These are phyloP conservation scores for Bruguiera gymnorhiza DNA, from an alignment of 345 rosid species.

Conservation along the genomic window DNA sequence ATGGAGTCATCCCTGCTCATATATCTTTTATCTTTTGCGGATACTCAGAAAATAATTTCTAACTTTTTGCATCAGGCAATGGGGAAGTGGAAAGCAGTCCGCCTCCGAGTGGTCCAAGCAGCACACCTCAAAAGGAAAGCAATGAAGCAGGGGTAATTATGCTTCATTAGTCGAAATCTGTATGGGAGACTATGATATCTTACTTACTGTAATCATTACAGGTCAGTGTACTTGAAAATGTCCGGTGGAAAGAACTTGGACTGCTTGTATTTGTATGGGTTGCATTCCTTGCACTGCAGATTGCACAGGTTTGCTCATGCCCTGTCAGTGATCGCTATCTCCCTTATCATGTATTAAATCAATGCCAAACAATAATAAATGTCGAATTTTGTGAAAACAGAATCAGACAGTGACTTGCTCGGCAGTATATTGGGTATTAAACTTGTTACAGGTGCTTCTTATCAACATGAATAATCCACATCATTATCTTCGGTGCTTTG, in stretches of 20 bases:
- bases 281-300: conserved; percentile 62
- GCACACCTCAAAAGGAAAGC: conserved; percentile 20
- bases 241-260: conserved; percentile 78
- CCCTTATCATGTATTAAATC: not conserved
- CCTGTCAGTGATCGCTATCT: not conserved
- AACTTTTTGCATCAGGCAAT: conserved; percentile 29
- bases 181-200: not conserved
- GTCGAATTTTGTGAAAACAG: conserved; percentile 25
- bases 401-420: conserved; percentile 41
- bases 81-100: conserved; percentile 54
- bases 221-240: conserved; percentile 60
- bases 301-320: conserved; percentile 50
- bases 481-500: not conserved
- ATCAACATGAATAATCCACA: not conserved
- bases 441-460: conserved; percentile 43
- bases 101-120: conserved; percentile 56
- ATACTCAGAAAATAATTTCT: not conserved
- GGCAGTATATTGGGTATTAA: conserved; percentile 41
- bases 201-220: conserved; percentile 19
- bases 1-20: not conserved
- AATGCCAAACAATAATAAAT: conserved; percentile 15
- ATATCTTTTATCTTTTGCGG: not conserved
- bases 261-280: conserved; percentile 78
- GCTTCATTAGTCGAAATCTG: conserved; percentile 2
- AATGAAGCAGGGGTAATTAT: conserved; percentile 32